Conservation (phyloP, 2,329 filamentous ascomycete genomes). For the Paracamarosporium sp. region DNA sequence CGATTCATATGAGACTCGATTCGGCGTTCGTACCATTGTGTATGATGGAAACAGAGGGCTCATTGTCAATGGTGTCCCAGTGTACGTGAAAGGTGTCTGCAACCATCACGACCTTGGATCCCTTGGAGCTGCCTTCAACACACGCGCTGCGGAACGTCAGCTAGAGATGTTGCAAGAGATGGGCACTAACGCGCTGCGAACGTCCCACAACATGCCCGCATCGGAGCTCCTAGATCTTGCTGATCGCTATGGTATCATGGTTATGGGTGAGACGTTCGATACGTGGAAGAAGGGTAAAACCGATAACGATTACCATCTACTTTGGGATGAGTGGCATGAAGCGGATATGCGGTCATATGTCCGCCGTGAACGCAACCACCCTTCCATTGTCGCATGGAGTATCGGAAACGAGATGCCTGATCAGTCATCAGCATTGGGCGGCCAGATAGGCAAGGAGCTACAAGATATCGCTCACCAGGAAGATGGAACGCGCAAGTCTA, state of each 20-base stretch:
- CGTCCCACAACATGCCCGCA: conserved; percentile 62
- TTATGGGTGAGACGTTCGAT: conserved; percentile 64
- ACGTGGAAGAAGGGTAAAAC: conserved; percentile 57
- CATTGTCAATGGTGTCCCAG: conserved; percentile 54
- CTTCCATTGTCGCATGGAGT: conserved; percentile 61
- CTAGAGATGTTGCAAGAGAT: conserved; percentile 58
- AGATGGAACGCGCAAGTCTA: conserved; percentile 56
- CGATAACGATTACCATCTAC: conserved; percentile 57
- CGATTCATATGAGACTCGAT: conserved; percentile 58
- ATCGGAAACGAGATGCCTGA: conserved; percentile 63
- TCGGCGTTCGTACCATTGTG: conserved; percentile 56
- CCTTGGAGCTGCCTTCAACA: conserved; percentile 59
- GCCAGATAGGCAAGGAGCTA: conserved; percentile 45
- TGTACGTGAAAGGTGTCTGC: conserved; percentile 57
- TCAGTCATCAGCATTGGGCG: conserved; percentile 46
- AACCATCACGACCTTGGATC: conserved; percentile 62
- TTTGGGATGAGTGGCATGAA: conserved; percentile 63
- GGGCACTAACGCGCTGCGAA: conserved; percentile 59
- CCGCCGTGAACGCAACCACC: conserved; percentile 63
- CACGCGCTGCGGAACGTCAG: conserved; percentile 57
- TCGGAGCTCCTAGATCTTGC: conserved; percentile 59
- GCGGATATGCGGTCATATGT: conserved; percentile 59
- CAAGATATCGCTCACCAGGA: conserved; percentile 54
- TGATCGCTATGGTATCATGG: conserved; percentile 58
- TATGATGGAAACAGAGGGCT: conserved; percentile 53